phyloP scores from a whole-genome alignment of 805 yeast genomes.

The Wickerhamomyces pijperi region DNA sequence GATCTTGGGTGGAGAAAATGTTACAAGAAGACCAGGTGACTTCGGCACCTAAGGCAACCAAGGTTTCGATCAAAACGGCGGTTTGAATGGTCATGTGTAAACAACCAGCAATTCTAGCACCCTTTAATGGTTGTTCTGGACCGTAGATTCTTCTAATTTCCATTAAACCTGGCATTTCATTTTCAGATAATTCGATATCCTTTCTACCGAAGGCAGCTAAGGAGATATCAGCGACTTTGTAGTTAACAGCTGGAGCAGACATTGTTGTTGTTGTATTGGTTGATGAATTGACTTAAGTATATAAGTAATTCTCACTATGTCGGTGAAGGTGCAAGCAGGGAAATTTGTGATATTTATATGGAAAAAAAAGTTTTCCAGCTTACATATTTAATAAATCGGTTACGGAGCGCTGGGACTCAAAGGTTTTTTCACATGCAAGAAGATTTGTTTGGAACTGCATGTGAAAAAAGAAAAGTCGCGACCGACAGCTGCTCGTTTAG shows the following conservation, averaged over 20 bases:
- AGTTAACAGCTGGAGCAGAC: constrained; percentile 60
- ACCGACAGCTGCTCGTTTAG: too few relatives aligned
- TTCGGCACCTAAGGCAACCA: constrained; percentile 96
- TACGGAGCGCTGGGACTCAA: too few relatives aligned
- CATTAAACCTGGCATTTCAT: constrained; percentile 99
- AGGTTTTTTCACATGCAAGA: too few relatives aligned
- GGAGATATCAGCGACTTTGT: constrained; percentile 95
- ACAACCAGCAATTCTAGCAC: constrained; percentile 98
- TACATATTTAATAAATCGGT: too few relatives aligned
- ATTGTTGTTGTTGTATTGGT: constrained; percentile 21
- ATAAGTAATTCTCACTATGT: background rate
- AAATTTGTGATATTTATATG: too few relatives aligned
- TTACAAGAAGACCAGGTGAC: constrained; percentile 99
- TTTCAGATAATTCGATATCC: constrained; percentile 97
- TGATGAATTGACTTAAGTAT: background rate
- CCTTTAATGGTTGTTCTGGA: constrained; percentile 85
- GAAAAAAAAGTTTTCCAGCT: too few relatives aligned
- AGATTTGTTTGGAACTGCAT: too few relatives aligned
- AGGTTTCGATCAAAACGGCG: constrained; percentile 96
- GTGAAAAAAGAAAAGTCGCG: too few relatives aligned
- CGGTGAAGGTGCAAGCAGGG: too few relatives aligned
- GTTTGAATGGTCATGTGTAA: constrained; percentile 99
- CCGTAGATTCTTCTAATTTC: constrained; percentile 93
- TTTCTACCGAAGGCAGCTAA: constrained; percentile 99
- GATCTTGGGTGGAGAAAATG: constrained; percentile 99